Conservation (phyloP, 1,284 basidiomycete species). For the Apiotrichum siamense region DNA sequence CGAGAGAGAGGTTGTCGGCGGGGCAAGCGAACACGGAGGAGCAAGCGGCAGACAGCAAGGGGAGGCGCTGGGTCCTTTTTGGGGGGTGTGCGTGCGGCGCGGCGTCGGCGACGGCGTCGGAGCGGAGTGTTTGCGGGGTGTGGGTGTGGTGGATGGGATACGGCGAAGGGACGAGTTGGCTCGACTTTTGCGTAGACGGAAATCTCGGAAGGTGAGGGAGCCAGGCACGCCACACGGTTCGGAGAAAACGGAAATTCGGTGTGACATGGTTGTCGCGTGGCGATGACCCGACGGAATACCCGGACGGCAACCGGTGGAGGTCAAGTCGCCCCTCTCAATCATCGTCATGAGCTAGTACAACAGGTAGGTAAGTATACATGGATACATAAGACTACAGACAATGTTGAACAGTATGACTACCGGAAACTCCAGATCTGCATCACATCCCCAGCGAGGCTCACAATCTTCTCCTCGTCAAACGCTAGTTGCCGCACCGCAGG, state of each 20-base stretch:
- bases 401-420: no score
- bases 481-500: slow-evolving; percentile 32
- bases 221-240: no score
- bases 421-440: slow-evolving; percentile 43
- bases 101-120: not conserved
- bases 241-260: no score
- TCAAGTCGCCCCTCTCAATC: no score
- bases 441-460: slow-evolving; percentile 32
- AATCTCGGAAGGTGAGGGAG: not conserved
- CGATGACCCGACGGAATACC: no score
- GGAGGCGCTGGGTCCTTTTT: not conserved
- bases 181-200: not conserved
- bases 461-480: slow-evolving; percentile 48
- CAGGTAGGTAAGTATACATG: not conserved
- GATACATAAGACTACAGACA: not conserved
- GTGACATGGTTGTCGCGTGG: no score
- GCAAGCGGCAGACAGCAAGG: no score
- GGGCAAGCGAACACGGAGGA: no score
- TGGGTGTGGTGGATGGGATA: no score
- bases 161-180: no score
- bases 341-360: no score
- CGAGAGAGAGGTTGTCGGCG: no score
- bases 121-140: not conserved
- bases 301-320: not conserved
- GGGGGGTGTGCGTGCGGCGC: not conserved